Base-by-base conservation (phyloP, 441 rosid genomes). In the Croton laevigatus region DNA sequence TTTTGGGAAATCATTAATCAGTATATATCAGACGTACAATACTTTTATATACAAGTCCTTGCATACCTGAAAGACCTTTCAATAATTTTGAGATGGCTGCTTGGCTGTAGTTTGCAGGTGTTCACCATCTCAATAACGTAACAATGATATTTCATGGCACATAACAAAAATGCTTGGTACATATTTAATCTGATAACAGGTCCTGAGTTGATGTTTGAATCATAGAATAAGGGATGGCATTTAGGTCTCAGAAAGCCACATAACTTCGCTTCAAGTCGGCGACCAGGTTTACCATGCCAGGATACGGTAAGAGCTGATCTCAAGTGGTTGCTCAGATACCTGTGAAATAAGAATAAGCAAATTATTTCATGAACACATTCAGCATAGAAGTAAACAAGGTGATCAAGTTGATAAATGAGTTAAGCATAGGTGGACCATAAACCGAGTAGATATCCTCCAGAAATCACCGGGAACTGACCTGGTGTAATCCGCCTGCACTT, bases 91-190 rank as follows among this genome's bases (percentile, higher is more conserved):
- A 79, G 66, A 75, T 80, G 77, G 62, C 54, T 72, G 57, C 44
- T 69, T 22, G 91, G 71, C 2, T 44, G 58, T 58, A 89, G 74
- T 75, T 79, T 81, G 89, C 89, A 86, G 59, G 83, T 77, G 75
- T 75, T 77, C 7, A 84, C 82, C 78, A 89, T 65, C 61, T 87
- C 87, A 16, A 84, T 77, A 48, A 85, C 73, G 72, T 88, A 88
- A 75, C 97, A 87, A 68, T 89, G 98, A 76, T 84, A 89, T 74
- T 92, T 95, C 97, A 95, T 93, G 22, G 97, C 98, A 74, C 87
- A 83, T 71, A 93, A 69, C 81, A 95, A 71, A 71, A 95, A 91
- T 57, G 83, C 81, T 81, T 95, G 98, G 78, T 89, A 93, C 83
- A 91, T 81, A 77, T 93, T 95, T 80, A 95, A 74, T 86, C 94